Evolutionary conservation across 176 grass and related monocot genomes (phyloP), one percentile per base, ranked within the genome.

Genomic region (Eremochloa ophiuroides): DNA sequence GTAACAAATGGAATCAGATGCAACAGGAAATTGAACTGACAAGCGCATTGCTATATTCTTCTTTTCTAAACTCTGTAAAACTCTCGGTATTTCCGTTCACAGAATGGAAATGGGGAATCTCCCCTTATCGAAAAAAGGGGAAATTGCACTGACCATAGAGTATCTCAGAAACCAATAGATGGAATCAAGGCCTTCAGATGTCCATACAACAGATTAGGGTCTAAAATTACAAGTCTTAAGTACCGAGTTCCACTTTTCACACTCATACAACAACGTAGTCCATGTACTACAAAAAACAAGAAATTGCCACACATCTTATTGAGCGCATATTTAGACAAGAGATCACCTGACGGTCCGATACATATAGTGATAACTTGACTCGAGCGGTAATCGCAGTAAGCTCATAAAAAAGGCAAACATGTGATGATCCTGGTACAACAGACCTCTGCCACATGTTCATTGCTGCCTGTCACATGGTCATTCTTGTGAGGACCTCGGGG

Each of bases 381-480:
- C 26, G 22, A 37, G 15, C 11, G 5, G 41, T 62, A 71, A 69
- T 76, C 22, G 16, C 2, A 63, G 17, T 46, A 71, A 71, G 71
- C 3, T 85, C 55, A 69, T 69, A 85, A 71, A 69, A 77, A 89
- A 53, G 67, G 13, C 12, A 27, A 85, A 81, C 82, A 76, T 81
- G 71, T 44, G 78, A 71, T 76, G 16, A 59, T 78, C 74, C 73
- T 82, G 14, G 27, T 29, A 22, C 38, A 62, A 51, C 31, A 27
- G 34, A 43, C 37, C 25, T 48, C 42, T 75, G 35, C 44, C 77
- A 85, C 87, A 85, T 85, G 87, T 71, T 69, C 53, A 53, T 81
- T 65, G 76, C 64, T 85, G 71, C 71, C 55, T 71, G 82, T 89
- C 77, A 89, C 71, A 81, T 77, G 23, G 30, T 85, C 35, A 85